Conservation (phyloP, 169 alveolate genomes). For the Eimeria necatrix region DNA sequence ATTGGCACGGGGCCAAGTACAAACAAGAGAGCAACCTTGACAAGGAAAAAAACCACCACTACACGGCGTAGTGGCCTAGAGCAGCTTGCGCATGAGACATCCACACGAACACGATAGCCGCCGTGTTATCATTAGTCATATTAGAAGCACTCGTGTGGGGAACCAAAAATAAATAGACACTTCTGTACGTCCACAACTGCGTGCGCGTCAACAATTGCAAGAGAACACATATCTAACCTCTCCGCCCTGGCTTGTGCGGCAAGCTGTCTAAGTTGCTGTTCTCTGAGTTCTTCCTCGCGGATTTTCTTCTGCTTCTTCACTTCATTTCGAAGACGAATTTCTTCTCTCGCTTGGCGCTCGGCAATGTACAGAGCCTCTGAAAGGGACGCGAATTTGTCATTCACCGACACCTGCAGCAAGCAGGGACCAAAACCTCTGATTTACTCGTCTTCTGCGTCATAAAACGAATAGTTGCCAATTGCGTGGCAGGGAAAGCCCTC, state of each 20-base stretch:
- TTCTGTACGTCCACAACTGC: background rate
- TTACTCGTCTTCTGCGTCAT: no score
- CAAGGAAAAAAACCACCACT: no score
- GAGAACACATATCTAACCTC: background rate
- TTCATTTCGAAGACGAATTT: constrained; percentile 96
- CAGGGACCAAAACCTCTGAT: background rate
- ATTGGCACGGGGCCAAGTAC: no score
- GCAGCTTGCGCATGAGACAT: no score
- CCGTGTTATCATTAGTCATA: no score
- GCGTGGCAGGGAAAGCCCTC: background rate
- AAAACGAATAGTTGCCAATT: no score
- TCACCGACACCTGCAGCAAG: constrained; percentile 86
- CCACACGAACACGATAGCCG: no score
- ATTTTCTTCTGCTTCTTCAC: constrained; percentile 88
- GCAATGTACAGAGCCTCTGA: constrained; percentile 97
- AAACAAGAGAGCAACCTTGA: no score
- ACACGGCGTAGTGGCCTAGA: no score
- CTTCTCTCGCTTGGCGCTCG: constrained; percentile 98
- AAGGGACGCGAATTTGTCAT: constrained; percentile 96
- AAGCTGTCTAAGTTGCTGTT: constrained; percentile 93
- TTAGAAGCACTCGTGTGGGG: no score
- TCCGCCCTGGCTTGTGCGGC: constrained; percentile 94
- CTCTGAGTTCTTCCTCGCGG: constrained; percentile 93
- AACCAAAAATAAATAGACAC: background rate
- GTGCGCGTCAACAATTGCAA: background rate